A percentile compares a stretch with the other conserved stretches of the same genome.
These are phyloP conservation scores for Pulveroboletus sp. DNA, from an alignment of 768 basidiomycete species.

Conservation along the genomic window DNA sequence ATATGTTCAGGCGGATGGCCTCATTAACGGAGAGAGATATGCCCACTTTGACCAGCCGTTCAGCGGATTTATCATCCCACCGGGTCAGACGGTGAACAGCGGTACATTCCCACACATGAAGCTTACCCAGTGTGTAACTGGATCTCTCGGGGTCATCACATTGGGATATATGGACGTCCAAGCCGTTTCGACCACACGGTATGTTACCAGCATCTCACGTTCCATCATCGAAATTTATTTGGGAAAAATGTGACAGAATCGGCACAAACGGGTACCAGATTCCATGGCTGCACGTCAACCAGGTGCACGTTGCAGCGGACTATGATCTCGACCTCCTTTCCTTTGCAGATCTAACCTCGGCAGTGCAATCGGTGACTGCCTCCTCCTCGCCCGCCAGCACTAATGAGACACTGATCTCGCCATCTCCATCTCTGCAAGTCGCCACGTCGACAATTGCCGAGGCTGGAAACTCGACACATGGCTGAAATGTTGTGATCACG, in stretches of 20 bases:
- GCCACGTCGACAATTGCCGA: not conserved
- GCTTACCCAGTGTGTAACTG: conserved; percentile 53
- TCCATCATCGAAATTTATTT: not conserved
- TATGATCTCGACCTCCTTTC: conserved; percentile 32
- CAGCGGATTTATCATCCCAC: conserved; percentile 49
- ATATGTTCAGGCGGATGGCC: conserved; percentile 52
- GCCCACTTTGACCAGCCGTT: conserved; percentile 58
- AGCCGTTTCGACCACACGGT: conserved; percentile 42
- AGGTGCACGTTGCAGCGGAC: conserved; percentile 47
- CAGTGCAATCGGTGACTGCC: conserved; percentile 10
- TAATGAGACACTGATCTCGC: not conserved
- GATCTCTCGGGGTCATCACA: conserved; percentile 54
- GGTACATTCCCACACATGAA: conserved; percentile 54
- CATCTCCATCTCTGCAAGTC: not conserved
- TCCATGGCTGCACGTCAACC: conserved; percentile 60
- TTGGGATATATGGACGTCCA: conserved; percentile 50
- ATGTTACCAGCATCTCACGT: conserved; percentile 8
- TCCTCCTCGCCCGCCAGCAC: not conserved
- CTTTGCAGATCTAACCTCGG: conserved; percentile 16
- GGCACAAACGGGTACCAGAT: conserved; percentile 54
- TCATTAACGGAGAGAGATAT: conserved; percentile 47
- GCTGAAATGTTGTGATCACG: not conserved
- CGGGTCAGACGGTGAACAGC: conserved; percentile 56
- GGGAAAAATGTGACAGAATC: conserved; percentile 25
- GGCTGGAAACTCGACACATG: conserved; percentile 6